phyloP scores from a whole-genome alignment of 2,329 filamentous ascomycete species.

The Chaetomium sp. region DNA sequence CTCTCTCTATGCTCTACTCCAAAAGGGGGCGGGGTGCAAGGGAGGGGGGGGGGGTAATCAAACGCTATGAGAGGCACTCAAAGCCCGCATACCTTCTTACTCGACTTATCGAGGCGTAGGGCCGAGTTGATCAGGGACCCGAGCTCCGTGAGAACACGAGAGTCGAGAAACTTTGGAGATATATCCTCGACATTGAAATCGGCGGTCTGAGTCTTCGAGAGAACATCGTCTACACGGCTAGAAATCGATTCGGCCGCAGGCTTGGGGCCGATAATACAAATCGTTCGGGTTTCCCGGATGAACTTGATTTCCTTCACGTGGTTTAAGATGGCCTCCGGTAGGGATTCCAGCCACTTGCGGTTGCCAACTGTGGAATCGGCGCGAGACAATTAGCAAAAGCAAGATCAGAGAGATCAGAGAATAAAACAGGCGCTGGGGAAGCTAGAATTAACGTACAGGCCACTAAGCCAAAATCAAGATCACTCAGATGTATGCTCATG shows the following conservation, averaged over 20 bases:
- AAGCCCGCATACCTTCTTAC: conserved; percentile 17
- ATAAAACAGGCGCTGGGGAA: background rate
- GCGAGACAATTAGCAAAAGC: conserved; percentile 6
- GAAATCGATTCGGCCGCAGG: conserved; percentile 32
- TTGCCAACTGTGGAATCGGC: conserved; percentile 27
- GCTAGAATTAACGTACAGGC: conserved; percentile 33
- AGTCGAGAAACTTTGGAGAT: conserved; percentile 20
- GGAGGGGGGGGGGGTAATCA: too few relatives aligned
- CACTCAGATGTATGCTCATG: conserved; percentile 34
- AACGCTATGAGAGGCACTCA: too few relatives aligned
- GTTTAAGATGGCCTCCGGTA: conserved; percentile 28
- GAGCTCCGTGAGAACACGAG: conserved; percentile 30
- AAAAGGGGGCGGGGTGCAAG: too few relatives aligned
- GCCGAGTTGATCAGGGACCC: conserved; percentile 35
- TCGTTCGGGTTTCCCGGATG: conserved; percentile 21
- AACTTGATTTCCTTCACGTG: conserved; percentile 35
- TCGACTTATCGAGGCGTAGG: conserved; percentile 30
- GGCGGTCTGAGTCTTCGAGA: conserved; percentile 24
- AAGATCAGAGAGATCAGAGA: background rate
- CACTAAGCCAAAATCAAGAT: conserved; percentile 39
- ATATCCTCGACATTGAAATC: conserved; percentile 25
- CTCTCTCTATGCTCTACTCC: too few relatives aligned
- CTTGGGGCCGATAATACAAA: conserved; percentile 34
- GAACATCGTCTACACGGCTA: conserved; percentile 27
- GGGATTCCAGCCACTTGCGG: conserved; percentile 30